A percentile compares a stretch with the other conserved stretches of the same genome.
Conservation (phyloP, 2,329 filamentous ascomycete genomes). For the Cladosporium sp. region DNA sequence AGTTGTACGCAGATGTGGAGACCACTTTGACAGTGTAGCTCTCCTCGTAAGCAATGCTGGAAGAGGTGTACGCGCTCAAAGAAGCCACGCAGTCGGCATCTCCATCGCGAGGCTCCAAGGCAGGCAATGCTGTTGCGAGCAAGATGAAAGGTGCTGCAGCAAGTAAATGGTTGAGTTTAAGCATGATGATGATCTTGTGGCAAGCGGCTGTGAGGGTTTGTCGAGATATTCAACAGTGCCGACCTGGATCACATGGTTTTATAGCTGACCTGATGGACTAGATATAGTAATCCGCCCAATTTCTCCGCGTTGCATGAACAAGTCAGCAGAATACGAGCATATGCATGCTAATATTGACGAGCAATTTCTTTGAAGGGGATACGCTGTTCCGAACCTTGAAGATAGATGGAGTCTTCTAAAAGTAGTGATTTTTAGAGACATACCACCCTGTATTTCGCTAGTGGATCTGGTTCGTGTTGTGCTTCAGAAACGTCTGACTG, state of each 20-base stretch:
- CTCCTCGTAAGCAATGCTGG: slow-evolving; percentile 1
- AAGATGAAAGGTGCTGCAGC: neutral
- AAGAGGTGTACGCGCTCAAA: neutral
- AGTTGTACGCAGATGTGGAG: neutral
- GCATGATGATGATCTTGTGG: neutral
- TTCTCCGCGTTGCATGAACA: neutral
- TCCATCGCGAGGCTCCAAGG: neutral
- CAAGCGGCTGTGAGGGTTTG: neutral
- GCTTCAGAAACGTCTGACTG: neutral
- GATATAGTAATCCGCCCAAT: neutral
- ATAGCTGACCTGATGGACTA: neutral
- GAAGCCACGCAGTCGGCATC: slow-evolving; percentile 10
- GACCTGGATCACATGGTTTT: neutral
- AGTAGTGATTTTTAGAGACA: neutral
- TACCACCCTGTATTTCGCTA: neutral
- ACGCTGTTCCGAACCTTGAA: neutral
- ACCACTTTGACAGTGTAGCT: neutral
- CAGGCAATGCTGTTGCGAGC: neutral
- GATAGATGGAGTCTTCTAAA: neutral
- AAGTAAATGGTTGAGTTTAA: neutral
- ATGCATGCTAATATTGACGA: neutral
- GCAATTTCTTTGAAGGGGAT: neutral
- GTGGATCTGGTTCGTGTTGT: neutral
- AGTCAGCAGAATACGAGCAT: neutral
- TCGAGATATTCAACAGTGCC: neutral